phyloP scores from a whole-genome alignment of 2,329 filamentous ascomycete genomes.

The Helotiales sp. region DNA sequence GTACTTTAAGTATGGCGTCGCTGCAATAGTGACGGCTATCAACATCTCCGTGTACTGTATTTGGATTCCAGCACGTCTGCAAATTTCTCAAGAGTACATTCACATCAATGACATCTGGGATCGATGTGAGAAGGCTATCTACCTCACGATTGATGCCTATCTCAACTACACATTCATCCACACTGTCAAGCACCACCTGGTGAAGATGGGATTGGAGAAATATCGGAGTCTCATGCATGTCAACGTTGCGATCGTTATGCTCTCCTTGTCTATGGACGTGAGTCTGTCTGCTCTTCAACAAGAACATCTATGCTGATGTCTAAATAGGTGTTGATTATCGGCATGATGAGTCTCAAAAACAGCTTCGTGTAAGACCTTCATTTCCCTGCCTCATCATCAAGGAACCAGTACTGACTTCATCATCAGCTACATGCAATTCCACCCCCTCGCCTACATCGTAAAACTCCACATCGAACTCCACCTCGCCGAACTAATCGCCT shows the following conservation, averaged over 20 bases:
- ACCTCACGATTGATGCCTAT: slow-evolving; percentile 48
- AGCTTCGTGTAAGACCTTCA: neutral
- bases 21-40: slow-evolving; percentile 44
- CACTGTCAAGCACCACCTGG: neutral
- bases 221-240: neutral
- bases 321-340: neutral
- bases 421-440: neutral
- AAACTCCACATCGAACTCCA: neutral
- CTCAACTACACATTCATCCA: slow-evolving; percentile 40
- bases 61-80: slow-evolving; percentile 52
- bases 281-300: neutral
- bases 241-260: neutral
- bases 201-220: slow-evolving; percentile 1
- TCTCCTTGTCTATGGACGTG: neutral
- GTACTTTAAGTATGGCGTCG: slow-evolving; percentile 41
- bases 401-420: neutral
- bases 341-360: neutral
- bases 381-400: neutral
- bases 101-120: slow-evolving; percentile 53
- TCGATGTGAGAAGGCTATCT: slow-evolving; percentile 51
- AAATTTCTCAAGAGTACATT: slow-evolving; percentile 42
- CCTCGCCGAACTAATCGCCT: neutral
- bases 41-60: slow-evolving; percentile 55
- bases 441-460: neutral
- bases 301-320: neutral